Conservation (phyloP, 208 protist species). For the Phytomonas francai region DNA sequence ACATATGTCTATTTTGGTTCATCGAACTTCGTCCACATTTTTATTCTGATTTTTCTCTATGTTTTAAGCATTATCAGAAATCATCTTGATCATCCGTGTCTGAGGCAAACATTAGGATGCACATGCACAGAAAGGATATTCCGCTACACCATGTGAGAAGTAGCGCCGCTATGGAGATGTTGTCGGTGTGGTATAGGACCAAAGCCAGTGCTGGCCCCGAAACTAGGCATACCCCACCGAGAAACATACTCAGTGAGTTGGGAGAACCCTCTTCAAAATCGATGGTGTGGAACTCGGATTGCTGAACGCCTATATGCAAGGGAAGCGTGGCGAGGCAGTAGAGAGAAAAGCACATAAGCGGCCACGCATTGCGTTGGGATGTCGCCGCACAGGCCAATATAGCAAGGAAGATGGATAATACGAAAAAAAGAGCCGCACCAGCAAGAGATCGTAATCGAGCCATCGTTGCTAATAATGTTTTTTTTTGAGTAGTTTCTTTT, state of each 20-base stretch:
- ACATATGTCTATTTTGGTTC: too few species aligned
- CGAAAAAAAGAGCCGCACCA: constrained; percentile 40
- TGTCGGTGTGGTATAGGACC: constrained; percentile 52
- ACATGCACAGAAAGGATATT: constrained; percentile 15
- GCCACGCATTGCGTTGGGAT: constrained; percentile 30
- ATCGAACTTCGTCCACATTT: too few species aligned
- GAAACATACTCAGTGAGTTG: constrained; percentile 45
- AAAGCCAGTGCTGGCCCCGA: constrained; percentile 42
- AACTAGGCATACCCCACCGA: constrained; percentile 47
- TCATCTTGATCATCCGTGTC: constrained; percentile 7
- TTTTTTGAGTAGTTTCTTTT: constrained; percentile 6
- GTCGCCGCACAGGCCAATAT: constrained; percentile 56
- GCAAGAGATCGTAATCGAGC: constrained; percentile 36
- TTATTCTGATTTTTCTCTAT: constrained; percentile 1
- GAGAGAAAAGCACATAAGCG: constrained; percentile 44
- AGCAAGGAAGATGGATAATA: constrained; percentile 42
- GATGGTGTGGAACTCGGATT: constrained; percentile 11
- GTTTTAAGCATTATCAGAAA: not conserved
- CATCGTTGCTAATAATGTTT: constrained; percentile 14
- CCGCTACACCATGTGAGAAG: constrained; percentile 34
- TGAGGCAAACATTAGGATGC: not conserved
- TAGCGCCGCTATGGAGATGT: constrained; percentile 36
- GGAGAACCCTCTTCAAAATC: constrained; percentile 22
- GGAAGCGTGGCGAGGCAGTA: constrained; percentile 46
- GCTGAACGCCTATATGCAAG: constrained; percentile 44